Base-by-base conservation (phyloP, 2,329 filamentous ascomycete genomes). In the Fusarium metavorans region DNA sequence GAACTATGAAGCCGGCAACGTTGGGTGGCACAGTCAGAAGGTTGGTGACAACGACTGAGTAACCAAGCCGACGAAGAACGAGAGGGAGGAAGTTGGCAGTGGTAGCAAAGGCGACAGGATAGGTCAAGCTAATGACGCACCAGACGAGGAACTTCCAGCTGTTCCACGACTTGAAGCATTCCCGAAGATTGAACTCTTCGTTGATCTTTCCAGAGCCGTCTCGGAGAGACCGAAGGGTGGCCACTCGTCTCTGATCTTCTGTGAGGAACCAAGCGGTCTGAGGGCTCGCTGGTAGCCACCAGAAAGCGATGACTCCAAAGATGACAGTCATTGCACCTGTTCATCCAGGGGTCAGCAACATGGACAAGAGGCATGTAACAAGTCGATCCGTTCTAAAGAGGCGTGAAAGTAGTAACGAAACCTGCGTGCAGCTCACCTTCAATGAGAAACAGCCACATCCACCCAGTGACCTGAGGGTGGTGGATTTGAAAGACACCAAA, bases 401-500 rank as follows among this genome's bases (percentile, higher is more conserved):
- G 30, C 9, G 30, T 18, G 1, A 16, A n/a, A 23, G n/a, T 9
- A 20, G 30, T 16, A 56, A 45, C 1, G 25, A 23, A 16, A 37
- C 5, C 23, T 8, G 16, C 6, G 4, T 37, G 35, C 14, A 23
- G 81, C 2, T 91, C 81, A 2, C 90, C 91, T 16, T 81, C 81
- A 6, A 83, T 82, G 4, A 61, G 27, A 27, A 61, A 61, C 8
- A 61, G 30, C 58, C 58, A 61, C 58, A 61, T 61, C 58, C 58
- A 61, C 8, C 58, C 58, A 18, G 13, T 48, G 27, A 34, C 58
- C 4, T 58, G 20, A 20, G 39, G 58, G 58, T 61, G 39, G 1
- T 35, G 23, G 18, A 70, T 70, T 20, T 87, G 85, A 0, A 89
- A 89, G 62, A 94, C 92, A 2, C 91, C 89, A 3, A 87, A 88